phyloP scores from a whole-genome alignment of 805 yeast species.

The Peterozyma xylosa region DNA sequence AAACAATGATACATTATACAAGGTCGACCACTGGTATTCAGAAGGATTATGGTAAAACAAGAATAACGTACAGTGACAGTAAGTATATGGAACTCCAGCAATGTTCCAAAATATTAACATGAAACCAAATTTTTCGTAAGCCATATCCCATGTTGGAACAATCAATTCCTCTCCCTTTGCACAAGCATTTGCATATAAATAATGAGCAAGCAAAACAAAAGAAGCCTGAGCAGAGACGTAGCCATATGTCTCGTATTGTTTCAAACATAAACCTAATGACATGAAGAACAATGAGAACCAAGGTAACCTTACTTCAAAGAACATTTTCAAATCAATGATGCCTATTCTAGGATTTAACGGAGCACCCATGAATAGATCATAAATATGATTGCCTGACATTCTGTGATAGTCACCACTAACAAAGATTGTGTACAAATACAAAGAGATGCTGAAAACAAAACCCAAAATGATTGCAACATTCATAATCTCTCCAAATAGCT shows the following conservation, averaged over 20 bases:
- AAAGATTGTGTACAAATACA: slow-evolving; percentile 62
- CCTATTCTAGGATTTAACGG: slow-evolving; percentile 95
- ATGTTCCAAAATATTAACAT: slow-evolving; percentile 98
- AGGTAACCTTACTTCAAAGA: slow-evolving; percentile 94
- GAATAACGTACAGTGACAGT: slow-evolving; percentile 87
- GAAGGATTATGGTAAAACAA: slow-evolving; percentile 76
- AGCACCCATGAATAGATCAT: slow-evolving; percentile 96
- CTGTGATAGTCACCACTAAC: slow-evolving; percentile 75
- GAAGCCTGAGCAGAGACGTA: slow-evolving; percentile 67
- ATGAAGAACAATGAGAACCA: slow-evolving; percentile 88
- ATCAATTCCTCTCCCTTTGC: slow-evolving; percentile 96
- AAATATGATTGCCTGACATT: slow-evolving; percentile 85
- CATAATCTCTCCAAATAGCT: slow-evolving; percentile 87
- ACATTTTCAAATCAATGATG: slow-evolving; percentile 89
- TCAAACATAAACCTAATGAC: slow-evolving; percentile 63
- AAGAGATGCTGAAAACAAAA: slow-evolving; percentile 52
- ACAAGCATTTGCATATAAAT: slow-evolving; percentile 94
- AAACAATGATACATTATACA: slow-evolving; percentile 51
- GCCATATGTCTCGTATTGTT: slow-evolving; percentile 81
- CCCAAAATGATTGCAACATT: slow-evolving; percentile 83
- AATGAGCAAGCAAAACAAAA: slow-evolving; percentile 75
- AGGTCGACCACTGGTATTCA: slow-evolving; percentile 69
- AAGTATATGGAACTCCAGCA: slow-evolving; percentile 98
- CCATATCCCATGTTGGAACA: slow-evolving; percentile 99
- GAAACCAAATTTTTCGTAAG: slow-evolving; percentile 98